Evolutionary conservation across 352 stramenopile genomes (phyloP).

Genomic region (Thalassiosira livingstoniorum): DNA sequence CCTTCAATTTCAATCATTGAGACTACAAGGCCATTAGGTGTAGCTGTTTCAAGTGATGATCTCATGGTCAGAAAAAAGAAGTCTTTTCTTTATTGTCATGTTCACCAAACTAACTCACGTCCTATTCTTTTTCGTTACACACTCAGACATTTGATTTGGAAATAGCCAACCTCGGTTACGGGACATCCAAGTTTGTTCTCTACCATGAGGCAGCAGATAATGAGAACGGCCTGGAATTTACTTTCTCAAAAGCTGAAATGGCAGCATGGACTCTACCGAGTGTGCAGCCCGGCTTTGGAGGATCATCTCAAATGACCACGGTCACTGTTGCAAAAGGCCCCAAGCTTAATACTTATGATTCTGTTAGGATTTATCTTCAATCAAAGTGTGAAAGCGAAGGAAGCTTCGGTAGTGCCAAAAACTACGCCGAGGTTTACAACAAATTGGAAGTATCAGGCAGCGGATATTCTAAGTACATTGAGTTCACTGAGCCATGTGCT

Average conservation of each 20-base stretch:
- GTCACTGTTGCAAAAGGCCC: slow-evolving; percentile 3
- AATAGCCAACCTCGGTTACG: slow-evolving; percentile 6
- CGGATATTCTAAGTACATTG: slow-evolving; percentile 7
- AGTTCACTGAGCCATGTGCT: slow-evolving; percentile 24
- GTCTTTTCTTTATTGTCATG: too few relatives aligned
- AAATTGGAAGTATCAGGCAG: too few relatives aligned
- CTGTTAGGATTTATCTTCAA: slow-evolving; percentile 1
- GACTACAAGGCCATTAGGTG: too few relatives aligned
- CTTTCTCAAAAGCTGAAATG: background rate
- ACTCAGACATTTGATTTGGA: background rate
- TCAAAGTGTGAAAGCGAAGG: background rate
- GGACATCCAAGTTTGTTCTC: background rate
- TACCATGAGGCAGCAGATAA: too few relatives aligned
- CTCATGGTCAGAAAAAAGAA: too few relatives aligned
- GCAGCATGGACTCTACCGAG: background rate
- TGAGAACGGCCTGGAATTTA: background rate
- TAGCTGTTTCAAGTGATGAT: too few relatives aligned
- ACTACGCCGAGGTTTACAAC: slow-evolving; percentile 10
- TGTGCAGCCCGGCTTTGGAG: background rate
- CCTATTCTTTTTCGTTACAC: too few relatives aligned
- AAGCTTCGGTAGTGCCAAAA: background rate
- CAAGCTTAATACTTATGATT: slow-evolving; percentile 12
- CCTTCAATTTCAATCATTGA: too few relatives aligned
- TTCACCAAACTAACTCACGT: too few relatives aligned
- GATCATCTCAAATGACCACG: background rate